Conservation (phyloP, 1,139 yeast species). For the Sugiyamaella castrensis region DNA sequence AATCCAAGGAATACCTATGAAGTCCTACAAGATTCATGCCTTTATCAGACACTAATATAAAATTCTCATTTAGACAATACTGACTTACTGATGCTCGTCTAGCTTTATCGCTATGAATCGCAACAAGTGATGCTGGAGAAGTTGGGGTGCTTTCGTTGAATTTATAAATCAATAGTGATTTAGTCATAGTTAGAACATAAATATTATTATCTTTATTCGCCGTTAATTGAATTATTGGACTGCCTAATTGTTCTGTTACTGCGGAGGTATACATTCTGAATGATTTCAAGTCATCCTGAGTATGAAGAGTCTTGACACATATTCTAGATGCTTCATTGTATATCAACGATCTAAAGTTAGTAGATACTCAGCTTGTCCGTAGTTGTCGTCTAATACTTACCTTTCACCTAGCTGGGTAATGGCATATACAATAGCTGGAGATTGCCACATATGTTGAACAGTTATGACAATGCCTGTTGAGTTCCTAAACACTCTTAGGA, state of each 20-base stretch:
- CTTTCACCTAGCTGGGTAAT: slow-evolving; percentile 23
- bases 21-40: slow-evolving; percentile 17
- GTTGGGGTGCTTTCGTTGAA: not conserved
- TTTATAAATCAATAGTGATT: slow-evolving; percentile 4
- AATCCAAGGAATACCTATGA: slow-evolving; percentile 2
- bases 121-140: not conserved
- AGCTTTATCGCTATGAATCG: slow-evolving; percentile 16
- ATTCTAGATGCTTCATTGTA: slow-evolving; percentile 19
- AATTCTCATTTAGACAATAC: slow-evolving; percentile 11
- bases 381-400: not conserved
- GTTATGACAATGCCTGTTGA: slow-evolving; percentile 16
- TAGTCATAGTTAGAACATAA: slow-evolving; percentile 18
- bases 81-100: slow-evolving; percentile 17
- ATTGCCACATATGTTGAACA: slow-evolving; percentile 21
- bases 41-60: slow-evolving; percentile 21
- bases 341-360: slow-evolving; percentile 20
- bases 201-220: slow-evolving; percentile 9
- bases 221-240: slow-evolving; percentile 13
- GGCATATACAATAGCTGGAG: slow-evolving; percentile 31
- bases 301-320: slow-evolving; percentile 5
- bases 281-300: slow-evolving; percentile 6
- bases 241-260: slow-evolving; percentile 1
- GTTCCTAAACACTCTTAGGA: slow-evolving; percentile 19
- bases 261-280: slow-evolving; percentile 9
- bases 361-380: too few relatives aligned